Evolutionary conservation across 1,139 yeast genomes (phyloP), one percentile per base, ranked within the genome.

Genomic region (Kodamaea derodonti): DNA sequence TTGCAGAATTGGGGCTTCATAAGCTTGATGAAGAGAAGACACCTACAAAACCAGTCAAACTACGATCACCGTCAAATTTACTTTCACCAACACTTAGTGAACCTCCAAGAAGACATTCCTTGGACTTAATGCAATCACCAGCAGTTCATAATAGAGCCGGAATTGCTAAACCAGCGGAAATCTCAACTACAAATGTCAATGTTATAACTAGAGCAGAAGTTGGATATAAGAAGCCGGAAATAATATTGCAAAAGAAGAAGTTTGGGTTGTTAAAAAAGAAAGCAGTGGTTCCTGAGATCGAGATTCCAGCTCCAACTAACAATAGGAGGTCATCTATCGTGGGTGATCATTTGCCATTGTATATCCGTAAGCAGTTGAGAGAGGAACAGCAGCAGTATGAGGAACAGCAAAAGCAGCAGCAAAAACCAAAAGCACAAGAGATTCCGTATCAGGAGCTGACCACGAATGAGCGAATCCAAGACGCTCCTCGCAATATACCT

Each of bases 271-370:
- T 62, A 2, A 56, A 67, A 20, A 60, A 53, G 33, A 56, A 68
- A 22, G 62, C 63, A 40, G 70, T 67, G 4, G 41, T 55, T 6
- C 58, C 70, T 3, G 53, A 54, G 34, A 58, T 68, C 1, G 61
- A 34, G 18, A 32, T 31, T 2, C 27, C 20, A 11, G 6, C 15
- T 17, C 11, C 5, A 10, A 15, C 11, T 7, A 13, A 12, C 8
- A 8, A 23, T 18, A 4, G 20, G 16, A n/a, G 14, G 14, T 14
- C 14, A 8, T 11, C 16, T 12, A 18, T 23, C 28, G 20, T 11
- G 17, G 33, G 22, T 26, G 30, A 29, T 26, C 15, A 22, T 23
- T 12, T 10, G 13, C 23, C 17, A 27, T 27, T 27, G 22, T 14
- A 27, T 9, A 27, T 14, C 17, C 24, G 24, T 27, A n/a, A 6